Conservation (phyloP, 129 eudicot species). For the Arctium lappa region DNA sequence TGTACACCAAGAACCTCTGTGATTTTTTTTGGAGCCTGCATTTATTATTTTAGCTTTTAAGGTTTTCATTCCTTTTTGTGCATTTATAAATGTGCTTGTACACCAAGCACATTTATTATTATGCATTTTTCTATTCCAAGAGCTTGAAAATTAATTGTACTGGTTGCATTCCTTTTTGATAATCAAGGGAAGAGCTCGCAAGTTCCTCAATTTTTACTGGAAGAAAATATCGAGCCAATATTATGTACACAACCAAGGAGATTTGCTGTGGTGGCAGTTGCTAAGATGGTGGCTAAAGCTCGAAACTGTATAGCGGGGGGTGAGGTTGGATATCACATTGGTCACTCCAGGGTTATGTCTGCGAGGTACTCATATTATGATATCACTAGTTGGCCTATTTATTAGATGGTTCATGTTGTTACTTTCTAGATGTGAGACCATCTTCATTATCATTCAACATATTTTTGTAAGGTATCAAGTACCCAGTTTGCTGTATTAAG, state of each 20-base stretch:
- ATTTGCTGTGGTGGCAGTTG: slow-evolving; percentile 98
- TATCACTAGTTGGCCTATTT: neutral
- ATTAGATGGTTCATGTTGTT: neutral
- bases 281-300: slow-evolving; percentile 86
- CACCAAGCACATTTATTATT: too few relatives aligned
- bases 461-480: neutral
- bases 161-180: slow-evolving; percentile 12
- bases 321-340: slow-evolving; percentile 96
- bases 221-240: slow-evolving; percentile 75
- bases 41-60: neutral
- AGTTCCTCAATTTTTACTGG: slow-evolving; percentile 85
- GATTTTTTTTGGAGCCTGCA: neutral
- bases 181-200: slow-evolving; percentile 87
- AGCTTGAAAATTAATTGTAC: slow-evolving; percentile 5
- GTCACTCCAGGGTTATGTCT: slow-evolving; percentile 80
- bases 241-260: slow-evolving; percentile 94
- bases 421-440: slow-evolving; percentile 2
- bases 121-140: neutral
- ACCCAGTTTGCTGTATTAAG: neutral
- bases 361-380: slow-evolving; percentile 46
- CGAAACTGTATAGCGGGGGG: slow-evolving; percentile 82
- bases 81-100: too few relatives aligned
- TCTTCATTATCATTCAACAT: neutral
- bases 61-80: neutral
- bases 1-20: neutral